Evolutionary conservation across 768 basidiomycete species (phyloP).

Genomic region (Pulveroboletus sp.): DNA sequence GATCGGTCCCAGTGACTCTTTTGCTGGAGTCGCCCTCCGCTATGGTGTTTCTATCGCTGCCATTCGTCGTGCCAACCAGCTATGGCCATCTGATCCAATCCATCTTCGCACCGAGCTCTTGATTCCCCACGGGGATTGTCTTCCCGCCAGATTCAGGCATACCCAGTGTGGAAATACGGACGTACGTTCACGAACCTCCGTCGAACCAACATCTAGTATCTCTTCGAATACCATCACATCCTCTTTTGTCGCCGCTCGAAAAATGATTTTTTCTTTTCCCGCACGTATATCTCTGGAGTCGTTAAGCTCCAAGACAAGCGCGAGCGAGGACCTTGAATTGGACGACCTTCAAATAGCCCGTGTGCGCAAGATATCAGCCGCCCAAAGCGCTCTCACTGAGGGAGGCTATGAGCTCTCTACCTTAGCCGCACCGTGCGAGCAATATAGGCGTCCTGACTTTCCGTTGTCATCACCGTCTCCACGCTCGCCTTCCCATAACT

Average conservation of each 20-base stretch:
- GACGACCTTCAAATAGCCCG: slow-evolving; percentile 13
- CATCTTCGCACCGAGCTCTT: slow-evolving; percentile 80
- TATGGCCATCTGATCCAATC: slow-evolving; percentile 92
- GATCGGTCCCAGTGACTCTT: slow-evolving; percentile 73
- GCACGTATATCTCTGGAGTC: slow-evolving; percentile 31
- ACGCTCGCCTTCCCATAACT: not conserved
- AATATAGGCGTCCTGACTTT: not conserved
- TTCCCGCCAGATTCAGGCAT: slow-evolving; percentile 4
- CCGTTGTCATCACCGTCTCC: not conserved
- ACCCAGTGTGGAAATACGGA: not conserved
- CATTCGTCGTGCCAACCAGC: slow-evolving; percentile 82
- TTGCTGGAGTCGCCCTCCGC: slow-evolving; percentile 83
- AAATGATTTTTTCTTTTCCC: slow-evolving; percentile 24
- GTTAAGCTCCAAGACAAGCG: slow-evolving; percentile 24
- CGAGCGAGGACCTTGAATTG: slow-evolving; percentile 29
- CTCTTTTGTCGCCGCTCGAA: slow-evolving; percentile 19
- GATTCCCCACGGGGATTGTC: slow-evolving; percentile 48
- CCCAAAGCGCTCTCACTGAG: not conserved
- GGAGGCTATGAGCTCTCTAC: slow-evolving; percentile 16
- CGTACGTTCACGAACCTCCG: not conserved
- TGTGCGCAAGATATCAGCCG: not conserved
- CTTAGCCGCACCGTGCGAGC: not conserved
- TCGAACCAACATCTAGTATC: not conserved
- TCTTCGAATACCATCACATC: slow-evolving; percentile 13
- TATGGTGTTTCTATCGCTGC: slow-evolving; percentile 84